Percentiles rank a stretch among this genome's conserved stretches.
Conservation (phyloP, 2,329 filamentous ascomycete genomes). For the Talaromyces sp. region DNA sequence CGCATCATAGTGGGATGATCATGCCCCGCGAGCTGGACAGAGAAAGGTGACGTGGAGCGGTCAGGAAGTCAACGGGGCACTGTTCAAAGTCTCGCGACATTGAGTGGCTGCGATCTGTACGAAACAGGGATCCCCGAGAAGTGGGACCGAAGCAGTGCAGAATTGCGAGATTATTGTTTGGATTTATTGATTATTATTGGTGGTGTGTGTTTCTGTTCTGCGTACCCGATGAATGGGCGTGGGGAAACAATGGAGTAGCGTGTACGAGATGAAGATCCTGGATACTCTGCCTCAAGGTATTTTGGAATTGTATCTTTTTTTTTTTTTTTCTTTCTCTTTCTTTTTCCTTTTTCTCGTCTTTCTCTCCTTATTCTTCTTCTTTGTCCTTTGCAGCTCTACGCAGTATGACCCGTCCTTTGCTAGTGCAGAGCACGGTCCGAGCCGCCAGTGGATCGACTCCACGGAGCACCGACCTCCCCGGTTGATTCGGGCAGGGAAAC, state of each 20-base stretch:
- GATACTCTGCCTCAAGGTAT: no score
- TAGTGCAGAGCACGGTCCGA: constrained; percentile 3
- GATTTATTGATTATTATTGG: no score
- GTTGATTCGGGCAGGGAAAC: constrained; percentile 35
- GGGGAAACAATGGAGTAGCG: no score
- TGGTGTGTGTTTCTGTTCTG: no score
- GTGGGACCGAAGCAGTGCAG: background rate
- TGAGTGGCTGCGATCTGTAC: constrained; percentile 31
- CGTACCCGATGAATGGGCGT: no score
- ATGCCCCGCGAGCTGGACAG: constrained; percentile 24
- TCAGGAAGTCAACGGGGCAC: constrained; percentile 31
- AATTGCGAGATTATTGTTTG: no score
- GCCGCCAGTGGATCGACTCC: constrained; percentile 23
- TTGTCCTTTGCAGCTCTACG: background rate
- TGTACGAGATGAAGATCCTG: no score
- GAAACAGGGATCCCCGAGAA: constrained; percentile 10
- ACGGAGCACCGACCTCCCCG: constrained; percentile 8
- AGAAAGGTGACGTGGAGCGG: constrained; percentile 36
- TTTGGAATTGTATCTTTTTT: background rate
- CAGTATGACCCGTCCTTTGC: background rate
- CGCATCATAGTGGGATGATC: constrained; percentile 1
- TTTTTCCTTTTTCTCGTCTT: background rate
- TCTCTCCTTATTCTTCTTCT: background rate
- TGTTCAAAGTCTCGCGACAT: constrained; percentile 29
- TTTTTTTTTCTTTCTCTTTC: background rate